Base-by-base conservation (phyloP, 306 rosid species). In the Hippophae rhamnoides region DNA sequence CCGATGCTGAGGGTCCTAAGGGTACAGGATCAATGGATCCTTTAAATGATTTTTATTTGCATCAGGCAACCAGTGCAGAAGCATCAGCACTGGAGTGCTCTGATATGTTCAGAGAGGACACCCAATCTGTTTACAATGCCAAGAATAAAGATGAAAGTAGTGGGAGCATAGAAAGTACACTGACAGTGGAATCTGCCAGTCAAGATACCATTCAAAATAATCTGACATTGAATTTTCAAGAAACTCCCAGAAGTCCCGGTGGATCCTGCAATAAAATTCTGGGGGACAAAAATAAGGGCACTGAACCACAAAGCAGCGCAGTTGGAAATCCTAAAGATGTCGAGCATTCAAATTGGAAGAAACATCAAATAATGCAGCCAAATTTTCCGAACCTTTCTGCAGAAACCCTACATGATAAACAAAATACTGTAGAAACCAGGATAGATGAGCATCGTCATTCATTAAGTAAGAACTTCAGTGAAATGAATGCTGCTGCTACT, bases 161-260 rank as follows among this genome's bases (percentile, higher is more conserved):
- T 64, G 62, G 57, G 75, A 69, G 66, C 25, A 78, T 63, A 71
- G 67, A 70, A 56, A 79, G 76, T 76, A 67, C 71, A 60, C 62
- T 69, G 57, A 69, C 81, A 70, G 71, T 65, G 58, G 89, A 85
- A 72, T 70, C 83, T 65, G 66, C 62, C 8, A 66, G 70, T 46
- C 76, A 62, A 71, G 76, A 64, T 68, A 64, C 58, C 9, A 48
- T 43, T 53, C 62, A 47, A 52, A 56, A 59, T 14, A 44, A 70
- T 66, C 68, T 51, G n/a, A 65, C 41, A 43, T 51, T 41, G 49
- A 60, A 59, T 63, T 63, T 49, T 50, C 43, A 66, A 49, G 64
- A 69, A 56, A 70, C 78, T 49, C 64, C 72, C 7, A 68, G 67
- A 45, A 54, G 53, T 62, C 58, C 65, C 27, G 61, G 67, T 13